Evolutionary conservation across 2,329 filamentous ascomycete species (phyloP).

Genomic region (Paramyrothecium sp.): DNA sequence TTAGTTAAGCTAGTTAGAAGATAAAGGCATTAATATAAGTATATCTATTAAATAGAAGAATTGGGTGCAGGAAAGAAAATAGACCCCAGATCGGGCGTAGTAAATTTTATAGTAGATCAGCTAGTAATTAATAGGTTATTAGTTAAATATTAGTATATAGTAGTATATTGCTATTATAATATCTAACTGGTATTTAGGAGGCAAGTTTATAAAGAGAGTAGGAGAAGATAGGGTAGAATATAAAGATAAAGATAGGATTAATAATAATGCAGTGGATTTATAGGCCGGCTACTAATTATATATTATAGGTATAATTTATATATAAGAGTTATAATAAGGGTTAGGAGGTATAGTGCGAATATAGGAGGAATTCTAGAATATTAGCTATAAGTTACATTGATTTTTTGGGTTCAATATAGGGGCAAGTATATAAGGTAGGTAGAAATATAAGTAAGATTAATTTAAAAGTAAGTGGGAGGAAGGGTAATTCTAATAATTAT

Average conservation of each 20-base stretch:
- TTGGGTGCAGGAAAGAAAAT: not conserved
- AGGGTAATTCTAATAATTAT: too few species aligned
- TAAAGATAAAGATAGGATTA: not conserved
- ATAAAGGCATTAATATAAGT: not conserved
- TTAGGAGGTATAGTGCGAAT: not conserved
- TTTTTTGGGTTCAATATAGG: not conserved
- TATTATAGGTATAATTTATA: constrained; percentile 3
- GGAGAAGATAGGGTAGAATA: not conserved
- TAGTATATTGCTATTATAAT: too few species aligned
- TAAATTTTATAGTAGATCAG: not conserved
- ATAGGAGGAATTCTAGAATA: not conserved
- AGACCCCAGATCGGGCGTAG: not conserved
- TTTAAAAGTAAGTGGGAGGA: too few species aligned
- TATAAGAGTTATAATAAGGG: not conserved
- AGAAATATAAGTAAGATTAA: too few species aligned
- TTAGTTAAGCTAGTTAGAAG: not conserved
- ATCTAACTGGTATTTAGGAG: too few species aligned
- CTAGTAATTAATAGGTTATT: not conserved
- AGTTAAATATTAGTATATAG: too few species aligned
- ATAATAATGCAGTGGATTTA: not conserved
- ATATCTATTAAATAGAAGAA: not conserved
- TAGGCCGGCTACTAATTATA: too few species aligned
- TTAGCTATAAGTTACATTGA: not conserved
- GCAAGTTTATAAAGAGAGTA: not conserved
- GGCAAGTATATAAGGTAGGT: too few species aligned